Percentiles rank a stretch among this genome's conserved stretches.
Conservation (phyloP, 768 basidiomycete species). For the Mycena galopus region DNA sequence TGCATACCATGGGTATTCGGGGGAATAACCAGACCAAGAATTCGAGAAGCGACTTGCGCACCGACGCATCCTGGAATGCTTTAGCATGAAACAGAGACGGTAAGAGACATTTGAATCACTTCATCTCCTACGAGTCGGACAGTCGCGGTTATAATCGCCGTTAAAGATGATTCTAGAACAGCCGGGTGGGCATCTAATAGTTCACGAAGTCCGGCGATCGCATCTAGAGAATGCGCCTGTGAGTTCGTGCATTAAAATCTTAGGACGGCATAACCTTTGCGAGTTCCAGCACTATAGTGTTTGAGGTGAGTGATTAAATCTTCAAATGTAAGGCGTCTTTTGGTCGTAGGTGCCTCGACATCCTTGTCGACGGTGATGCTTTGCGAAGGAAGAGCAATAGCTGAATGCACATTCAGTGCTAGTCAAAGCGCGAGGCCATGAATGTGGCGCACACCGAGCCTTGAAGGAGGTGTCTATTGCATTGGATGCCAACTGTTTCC, state of each 20-base stretch:
- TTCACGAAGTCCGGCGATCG: constrained; percentile 78
- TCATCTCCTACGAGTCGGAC: constrained; percentile 87
- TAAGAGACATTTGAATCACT: constrained; percentile 53
- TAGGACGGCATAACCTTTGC: constrained; percentile 66
- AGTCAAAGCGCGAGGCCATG: constrained; percentile 28
- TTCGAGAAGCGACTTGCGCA: constrained; percentile 77
- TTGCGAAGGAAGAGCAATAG: constrained; percentile 91
- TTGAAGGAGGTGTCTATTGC: constrained; percentile 97
- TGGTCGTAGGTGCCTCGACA: constrained; percentile 75
- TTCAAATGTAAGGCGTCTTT: constrained; percentile 77
- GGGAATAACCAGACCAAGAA: constrained; percentile 84
- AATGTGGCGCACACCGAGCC: constrained; percentile 79
- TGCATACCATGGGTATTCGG: constrained; percentile 67
- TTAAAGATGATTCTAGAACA: constrained; percentile 64
- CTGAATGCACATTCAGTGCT: constrained; percentile 59
- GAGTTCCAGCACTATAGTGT: constrained; percentile 84
- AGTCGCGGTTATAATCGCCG: constrained; percentile 68
- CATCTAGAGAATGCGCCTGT: constrained; percentile 60
- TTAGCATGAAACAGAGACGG: constrained; percentile 18
- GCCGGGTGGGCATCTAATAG: constrained; percentile 74
- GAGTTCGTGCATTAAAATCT: not conserved
- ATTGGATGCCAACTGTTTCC: constrained; percentile 85
- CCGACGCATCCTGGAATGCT: constrained; percentile 74
- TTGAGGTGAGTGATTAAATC: constrained; percentile 84
- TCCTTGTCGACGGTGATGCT: constrained; percentile 75